A percentile compares a stretch with the other conserved stretches of the same genome.
Conservation (phyloP, 2,329 filamentous ascomycete genomes). For the Aspergillus piperis region DNA sequence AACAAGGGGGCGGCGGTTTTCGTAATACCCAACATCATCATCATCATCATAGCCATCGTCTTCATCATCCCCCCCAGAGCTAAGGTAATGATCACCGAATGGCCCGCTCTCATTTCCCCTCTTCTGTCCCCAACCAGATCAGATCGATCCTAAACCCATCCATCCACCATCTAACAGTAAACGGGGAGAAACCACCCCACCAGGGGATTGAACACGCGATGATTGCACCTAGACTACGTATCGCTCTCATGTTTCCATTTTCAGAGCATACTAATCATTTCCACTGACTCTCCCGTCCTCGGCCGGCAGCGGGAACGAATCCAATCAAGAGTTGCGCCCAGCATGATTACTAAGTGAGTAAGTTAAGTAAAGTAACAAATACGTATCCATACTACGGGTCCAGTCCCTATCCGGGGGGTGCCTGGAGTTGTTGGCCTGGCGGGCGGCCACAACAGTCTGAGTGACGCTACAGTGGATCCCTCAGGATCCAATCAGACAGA, state of each 20-base stretch:
- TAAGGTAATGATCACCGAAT: not conserved
- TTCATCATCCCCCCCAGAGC: too few species aligned
- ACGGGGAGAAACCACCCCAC: constrained; percentile 3
- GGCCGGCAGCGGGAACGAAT: constrained; percentile 26
- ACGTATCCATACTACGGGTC: constrained; percentile 6
- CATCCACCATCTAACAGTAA: not conserved
- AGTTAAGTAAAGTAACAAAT: too few species aligned
- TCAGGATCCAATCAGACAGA: constrained; percentile 23
- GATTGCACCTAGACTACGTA: not conserved
- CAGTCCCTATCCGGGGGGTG: constrained; percentile 26
- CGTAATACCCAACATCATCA: too few species aligned
- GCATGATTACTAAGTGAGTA: too few species aligned
- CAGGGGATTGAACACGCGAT: not conserved
- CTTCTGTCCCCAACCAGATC: not conserved
- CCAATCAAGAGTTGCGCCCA: constrained; percentile 23
- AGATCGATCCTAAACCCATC: constrained; percentile 5
- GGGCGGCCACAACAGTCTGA: not conserved
- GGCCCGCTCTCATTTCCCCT: not conserved
- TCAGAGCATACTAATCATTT: not conserved
- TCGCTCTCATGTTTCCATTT: constrained; percentile 13
- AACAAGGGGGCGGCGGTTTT: too few species aligned
- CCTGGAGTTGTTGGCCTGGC: constrained; percentile 12
- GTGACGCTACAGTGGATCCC: constrained; percentile 25
- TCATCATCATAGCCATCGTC: too few species aligned
- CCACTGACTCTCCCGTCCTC: not conserved